Conservation (phyloP, 768 basidiomycete species). For the Termitomyces sp. region DNA sequence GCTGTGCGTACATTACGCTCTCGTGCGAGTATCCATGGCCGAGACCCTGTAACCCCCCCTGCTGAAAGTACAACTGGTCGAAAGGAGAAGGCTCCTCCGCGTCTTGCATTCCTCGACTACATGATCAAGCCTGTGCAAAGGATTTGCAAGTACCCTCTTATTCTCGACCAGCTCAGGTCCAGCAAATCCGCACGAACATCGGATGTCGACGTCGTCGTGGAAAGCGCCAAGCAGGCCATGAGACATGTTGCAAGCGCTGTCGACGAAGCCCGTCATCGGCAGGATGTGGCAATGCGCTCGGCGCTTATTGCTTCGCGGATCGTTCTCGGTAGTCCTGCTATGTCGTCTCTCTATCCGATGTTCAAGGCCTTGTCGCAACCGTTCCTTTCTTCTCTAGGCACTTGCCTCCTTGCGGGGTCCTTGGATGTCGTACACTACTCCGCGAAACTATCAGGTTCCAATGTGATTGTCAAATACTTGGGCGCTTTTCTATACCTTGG, state of each 20-base stretch:
- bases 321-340: slow-evolving; percentile 26
- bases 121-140: slow-evolving; percentile 97
- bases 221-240: slow-evolving; percentile 65
- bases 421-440: slow-evolving; percentile 78
- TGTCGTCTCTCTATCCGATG: slow-evolving; percentile 21
- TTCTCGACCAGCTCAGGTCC: slow-evolving; percentile 67
- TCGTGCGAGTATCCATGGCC: slow-evolving; percentile 27
- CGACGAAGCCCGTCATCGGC: slow-evolving; percentile 70
- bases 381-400: slow-evolving; percentile 74
- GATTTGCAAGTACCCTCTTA: slow-evolving; percentile 91
- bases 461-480: slow-evolving; percentile 76
- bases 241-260: slow-evolving; percentile 70
- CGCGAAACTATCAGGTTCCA: slow-evolving; percentile 38
- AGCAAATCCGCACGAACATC: slow-evolving; percentile 22
- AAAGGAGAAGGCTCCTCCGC: slow-evolving; percentile 27
- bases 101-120: slow-evolving; percentile 74
- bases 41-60: slow-evolving; percentile 22
- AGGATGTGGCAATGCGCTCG: slow-evolving; percentile 62
- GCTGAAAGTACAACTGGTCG: slow-evolving; percentile 11
- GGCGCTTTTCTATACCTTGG: slow-evolving; percentile 86
- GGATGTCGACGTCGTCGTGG: slow-evolving; percentile 35
- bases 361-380: slow-evolving; percentile 37
- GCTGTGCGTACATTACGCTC: slow-evolving; percentile 32
- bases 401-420: slow-evolving; percentile 76
- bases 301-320: slow-evolving; percentile 67